Base-by-base conservation (phyloP, 805 yeast species). In the Starmerella apicola region DNA sequence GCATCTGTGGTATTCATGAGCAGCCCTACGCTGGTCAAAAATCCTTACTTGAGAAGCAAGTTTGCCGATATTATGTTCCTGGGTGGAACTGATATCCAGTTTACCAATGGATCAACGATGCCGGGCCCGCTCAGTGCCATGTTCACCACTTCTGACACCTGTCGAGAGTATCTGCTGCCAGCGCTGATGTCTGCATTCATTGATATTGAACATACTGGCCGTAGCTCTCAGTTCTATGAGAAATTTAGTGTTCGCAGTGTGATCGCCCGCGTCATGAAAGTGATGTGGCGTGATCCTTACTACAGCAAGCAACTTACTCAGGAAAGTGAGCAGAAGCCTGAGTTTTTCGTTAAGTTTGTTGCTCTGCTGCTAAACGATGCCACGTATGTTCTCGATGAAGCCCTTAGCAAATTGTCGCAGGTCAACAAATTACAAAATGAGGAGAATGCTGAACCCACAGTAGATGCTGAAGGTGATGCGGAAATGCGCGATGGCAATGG, bases 191-290 rank as follows among this genome's bases (percentile, higher is more conserved):
- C 84, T 52, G 81, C 85, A 46, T 91, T 88, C 58, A 94, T 91
- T 26, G 83, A 82, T 68, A 86, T 88, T 37, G 99, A 91, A 58
- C 85, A 82, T 54, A 91, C 98, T 0, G 98, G 98, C 8, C 80
- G 95, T 2, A 78, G 88, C 6, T 76, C 93, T 0, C 97, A 91
- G 60, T 91, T 88, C 56, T 88, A 88, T 59, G 99, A 91, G 59
- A 91, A 91, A 61, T 91, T 91, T 64, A 86, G 84, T 58, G 74
- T 83, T 32, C 72, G 98, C 58, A 88, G 76, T 60, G 79, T 83
- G 56, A 82, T 91, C 22, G 80, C 95, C 0, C 72, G 72, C 34
- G 79, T 91, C 25, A 63, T 91, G 52, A 88, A 84, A 57, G 76
- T 77, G 50, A 64, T 91, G 39, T 91, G 96, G 93, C 71, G 76